Evolutionary conservation across 148 eudicot species (phyloP), one percentile per base, ranked within the genome.

Genomic region (Vaccinium macrocarpon): DNA sequence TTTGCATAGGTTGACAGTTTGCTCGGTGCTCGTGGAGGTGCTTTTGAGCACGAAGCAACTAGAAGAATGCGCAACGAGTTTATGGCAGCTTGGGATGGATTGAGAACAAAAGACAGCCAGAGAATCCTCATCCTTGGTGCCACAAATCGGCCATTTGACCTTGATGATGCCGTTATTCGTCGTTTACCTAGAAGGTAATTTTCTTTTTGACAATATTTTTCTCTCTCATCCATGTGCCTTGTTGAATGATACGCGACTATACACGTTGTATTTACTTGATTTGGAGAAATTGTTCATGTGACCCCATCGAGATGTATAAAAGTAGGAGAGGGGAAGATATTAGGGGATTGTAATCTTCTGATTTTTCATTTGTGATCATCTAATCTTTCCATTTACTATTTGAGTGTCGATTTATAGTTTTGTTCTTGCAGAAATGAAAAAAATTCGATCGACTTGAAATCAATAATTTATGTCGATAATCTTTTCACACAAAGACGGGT

Each of bases 11-110:
- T 97, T 86, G 99, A 97, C 84, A 97, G 99, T 86, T 94, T 97
- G 89, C 98, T 97, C 81, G 99, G 99, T 84, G 98, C 99, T 82
- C 99, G 99, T 82, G 99, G 99, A 83, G 99, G 99, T 86, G 84
- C 92, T 82, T 93, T 87, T 88, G 99, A 97, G 88, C 99, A 97
- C 64, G 99, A 97, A 87, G 99, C 99, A 42, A 97, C 99, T 59
- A 93, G 99, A 94, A 90, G 99, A 88, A 95, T 97, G 98, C 87
- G 98, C 4, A 97, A 95, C 88, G 99, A 97, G 85, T 97, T 97
- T 85, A 97, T 97, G 99, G 99, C 99, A 23, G 99, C 99, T 80
- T 97, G 99, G 99, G 99, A 97, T 94, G 99, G 99, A 18, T 90
- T 97, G 88, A 90, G 99, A 85, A 90, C 99, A 75, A 97, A 95